Percentiles rank a stretch among this genome's conserved stretches.
Evolutionary conservation across 805 yeast species (phyloP).

Genomic region (Candida odintsovae): DNA sequence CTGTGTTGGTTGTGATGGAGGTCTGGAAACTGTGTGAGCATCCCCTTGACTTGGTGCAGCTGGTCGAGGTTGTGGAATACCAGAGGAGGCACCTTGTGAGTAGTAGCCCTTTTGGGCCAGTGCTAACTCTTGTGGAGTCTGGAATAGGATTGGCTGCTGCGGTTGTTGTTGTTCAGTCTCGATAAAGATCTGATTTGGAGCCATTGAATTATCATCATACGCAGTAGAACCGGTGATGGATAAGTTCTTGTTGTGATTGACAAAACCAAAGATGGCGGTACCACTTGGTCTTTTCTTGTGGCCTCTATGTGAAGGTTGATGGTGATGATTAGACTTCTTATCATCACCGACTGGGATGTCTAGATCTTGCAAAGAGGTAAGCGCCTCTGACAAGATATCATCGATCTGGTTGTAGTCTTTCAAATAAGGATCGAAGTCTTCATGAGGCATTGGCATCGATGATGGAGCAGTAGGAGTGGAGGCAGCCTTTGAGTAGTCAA

Average conservation of each 20-base stretch:
- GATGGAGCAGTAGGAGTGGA: not conserved
- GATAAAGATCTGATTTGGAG: constrained; percentile 17
- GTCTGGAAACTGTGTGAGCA: not conserved
- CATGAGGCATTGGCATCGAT: constrained; percentile 4
- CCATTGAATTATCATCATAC: constrained; percentile 9
- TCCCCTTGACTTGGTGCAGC: not conserved
- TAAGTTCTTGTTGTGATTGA: constrained; percentile 56
- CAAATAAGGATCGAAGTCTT: constrained; percentile 13
- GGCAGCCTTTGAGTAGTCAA: constrained; percentile 2
- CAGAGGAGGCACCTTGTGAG: not conserved
- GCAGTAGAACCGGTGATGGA: constrained; percentile 47
- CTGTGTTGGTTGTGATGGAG: not conserved
- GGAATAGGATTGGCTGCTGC: constrained; percentile 18
- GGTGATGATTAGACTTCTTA: not conserved
- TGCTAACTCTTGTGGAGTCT: constrained; percentile 14
- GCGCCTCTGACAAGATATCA: constrained; percentile 49
- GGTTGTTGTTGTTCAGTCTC: constrained; percentile 8
- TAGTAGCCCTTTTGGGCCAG: constrained; percentile 1
- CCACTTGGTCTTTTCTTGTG: constrained; percentile 69
- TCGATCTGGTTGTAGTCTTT: constrained; percentile 28
- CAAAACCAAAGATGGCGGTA: constrained; percentile 73
- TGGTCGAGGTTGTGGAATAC: not conserved
- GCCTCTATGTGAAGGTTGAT: constrained; percentile 8
- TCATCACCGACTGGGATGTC: constrained; percentile 46
- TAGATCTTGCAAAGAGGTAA: constrained; percentile 52